Evolutionary conservation across 106 monocot genomes (phyloP).

Genomic region (Dendrobium huoshanense): DNA sequence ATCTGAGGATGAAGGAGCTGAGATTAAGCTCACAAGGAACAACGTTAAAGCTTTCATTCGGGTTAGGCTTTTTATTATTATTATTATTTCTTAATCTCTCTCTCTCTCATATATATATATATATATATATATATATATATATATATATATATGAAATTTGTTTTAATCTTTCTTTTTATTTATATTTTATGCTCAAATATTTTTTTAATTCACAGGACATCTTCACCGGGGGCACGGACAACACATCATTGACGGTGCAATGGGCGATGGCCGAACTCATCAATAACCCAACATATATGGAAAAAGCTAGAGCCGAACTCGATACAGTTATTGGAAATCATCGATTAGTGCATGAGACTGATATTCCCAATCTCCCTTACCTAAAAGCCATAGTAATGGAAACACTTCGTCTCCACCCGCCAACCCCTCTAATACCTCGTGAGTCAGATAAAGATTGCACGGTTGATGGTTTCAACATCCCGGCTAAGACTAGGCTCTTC

Average conservation of each 20-base stretch:
- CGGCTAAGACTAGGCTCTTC: constrained; percentile 12
- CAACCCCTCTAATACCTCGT: constrained; percentile 13
- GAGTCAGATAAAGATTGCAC: constrained; percentile 10
- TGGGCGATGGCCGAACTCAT: constrained; percentile 32
- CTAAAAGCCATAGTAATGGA: constrained; percentile 19
- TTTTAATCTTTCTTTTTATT: too few relatives aligned
- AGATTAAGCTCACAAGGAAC: constrained; percentile 40
- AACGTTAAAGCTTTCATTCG: constrained; percentile 31
- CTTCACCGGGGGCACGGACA: constrained; percentile 21
- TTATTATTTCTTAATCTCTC: too few relatives aligned
- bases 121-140: too few relatives aligned
- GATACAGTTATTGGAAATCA: constrained; percentile 6
- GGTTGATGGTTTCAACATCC: constrained; percentile 16
- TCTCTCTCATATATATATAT: too few relatives aligned
- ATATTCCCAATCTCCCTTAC: constrained; percentile 25
- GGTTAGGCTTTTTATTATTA: constrained; percentile 7
- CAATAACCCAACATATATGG: constrained; percentile 14
- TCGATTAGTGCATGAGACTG: constrained; percentile 18
- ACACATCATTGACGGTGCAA: constrained; percentile 14
- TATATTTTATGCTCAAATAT: too few relatives aligned
- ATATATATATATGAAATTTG: too few relatives aligned
- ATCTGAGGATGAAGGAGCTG: constrained; percentile 11
- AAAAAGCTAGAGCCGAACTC: constrained; percentile 16
- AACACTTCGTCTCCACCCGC: constrained; percentile 21
- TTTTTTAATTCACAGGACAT: too few relatives aligned